Evolutionary conservation across 495 filamentous ascomycete species (phyloP), one percentile per base, ranked within the genome.

Genomic region (Melanomma pulvis-pyrius): DNA sequence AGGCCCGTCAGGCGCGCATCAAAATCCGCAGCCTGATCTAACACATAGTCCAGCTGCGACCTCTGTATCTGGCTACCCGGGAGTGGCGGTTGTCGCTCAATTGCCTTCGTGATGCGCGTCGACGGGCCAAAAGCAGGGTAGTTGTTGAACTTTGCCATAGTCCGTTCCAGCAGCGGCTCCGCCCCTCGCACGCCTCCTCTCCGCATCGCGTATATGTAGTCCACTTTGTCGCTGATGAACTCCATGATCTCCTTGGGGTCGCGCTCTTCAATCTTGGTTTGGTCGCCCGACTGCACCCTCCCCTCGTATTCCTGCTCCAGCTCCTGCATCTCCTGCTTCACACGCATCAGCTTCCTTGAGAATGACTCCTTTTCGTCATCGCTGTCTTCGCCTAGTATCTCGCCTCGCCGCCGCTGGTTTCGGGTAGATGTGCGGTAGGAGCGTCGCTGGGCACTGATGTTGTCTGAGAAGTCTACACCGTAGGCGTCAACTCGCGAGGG

Each of bases 1-100:
- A 99, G 80, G 8, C 88, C 71, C 0, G 88, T 79, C 2, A 99
- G 82, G 4, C 94, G 87, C 32, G 83, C 80, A 73, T 97, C 94
- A 65, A 98, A 96, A 60, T 93, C 90, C 25, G 92, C 91, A 6
- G 91, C 91, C 71, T 91, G 90, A 21, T 88, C 85, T 13, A 97
- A 82, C 22, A 69, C 65, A 21, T 60, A 58, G 13, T 60, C 63
- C 15, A 63, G 49, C 44, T 74, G 69, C 11, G 29, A 19, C 15
- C 26, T 49, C 46, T 61, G 67, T 7, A 61, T 41, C 34, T 72
- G 71, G 36, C 34, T 50, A 13, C 58, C 62, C 21, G 56, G 65
- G 22, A 63, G 54, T 25, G 52, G 66, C 24, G 52, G 48, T 39
- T 61, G 63, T 4, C 51, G 19, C 50, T 67, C 73, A 46, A 62